phyloP scores from a whole-genome alignment of 192 early-diverging fungal species.

The Coemansia sp. region DNA sequence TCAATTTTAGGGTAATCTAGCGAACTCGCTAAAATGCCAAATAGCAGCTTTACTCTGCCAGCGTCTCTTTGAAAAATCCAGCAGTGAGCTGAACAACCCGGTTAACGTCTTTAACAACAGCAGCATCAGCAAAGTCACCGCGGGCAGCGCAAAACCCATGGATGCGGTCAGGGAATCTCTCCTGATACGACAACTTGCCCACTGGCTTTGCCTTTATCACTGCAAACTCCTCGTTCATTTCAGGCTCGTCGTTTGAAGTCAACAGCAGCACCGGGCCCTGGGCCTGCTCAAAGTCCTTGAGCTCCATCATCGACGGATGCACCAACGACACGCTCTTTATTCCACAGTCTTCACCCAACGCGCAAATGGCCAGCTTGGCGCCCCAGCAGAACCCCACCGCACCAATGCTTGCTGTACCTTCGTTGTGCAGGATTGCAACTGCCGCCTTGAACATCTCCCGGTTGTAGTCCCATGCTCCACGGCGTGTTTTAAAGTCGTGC shows the following conservation, averaged over 20 bases:
- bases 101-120: slow-evolving; percentile 12
- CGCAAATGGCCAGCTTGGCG: slow-evolving; percentile 55
- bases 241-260: slow-evolving; percentile 39
- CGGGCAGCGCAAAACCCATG: slow-evolving; percentile 50
- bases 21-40: neutral
- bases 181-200: slow-evolving; percentile 37
- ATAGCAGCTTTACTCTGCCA: neutral
- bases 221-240: slow-evolving; percentile 3
- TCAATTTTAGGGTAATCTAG: neutral
- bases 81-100: slow-evolving; percentile 6
- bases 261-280: slow-evolving; percentile 58
- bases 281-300: slow-evolving; percentile 55
- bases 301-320: slow-evolving; percentile 59
- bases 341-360: slow-evolving; percentile 47
- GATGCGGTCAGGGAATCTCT: slow-evolving; percentile 41
- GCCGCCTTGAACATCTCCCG: slow-evolving; percentile 19
- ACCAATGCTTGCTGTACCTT: slow-evolving; percentile 52
- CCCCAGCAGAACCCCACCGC: slow-evolving; percentile 74
- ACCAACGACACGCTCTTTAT: slow-evolving; percentile 53
- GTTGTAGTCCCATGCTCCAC: slow-evolving; percentile 13
- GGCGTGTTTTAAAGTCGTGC: slow-evolving; percentile 29
- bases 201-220: slow-evolving; percentile 1
- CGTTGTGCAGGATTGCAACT: slow-evolving; percentile 37
- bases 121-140: slow-evolving; percentile 37
- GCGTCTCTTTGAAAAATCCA: slow-evolving; percentile 12